A percentile compares a stretch with the other conserved stretches of the same genome.
Conservation (phyloP, 2,329 filamentous ascomycete genomes). For the Xylaria arbuscula region DNA sequence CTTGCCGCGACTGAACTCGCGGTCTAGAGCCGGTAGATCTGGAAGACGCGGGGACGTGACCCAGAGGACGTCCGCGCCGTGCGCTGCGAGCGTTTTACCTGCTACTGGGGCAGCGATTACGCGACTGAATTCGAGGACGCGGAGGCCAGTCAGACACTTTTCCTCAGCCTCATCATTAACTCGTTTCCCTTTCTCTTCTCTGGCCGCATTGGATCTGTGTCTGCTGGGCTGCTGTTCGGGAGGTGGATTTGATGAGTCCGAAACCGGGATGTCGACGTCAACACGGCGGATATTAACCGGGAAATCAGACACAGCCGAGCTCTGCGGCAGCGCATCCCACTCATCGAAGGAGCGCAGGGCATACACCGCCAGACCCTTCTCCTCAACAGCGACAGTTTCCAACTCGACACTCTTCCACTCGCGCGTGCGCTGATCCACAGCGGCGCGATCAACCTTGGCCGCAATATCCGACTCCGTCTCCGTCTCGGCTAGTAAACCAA, state of each 20-base stretch:
- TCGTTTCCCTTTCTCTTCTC: too few species aligned
- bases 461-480: not conserved
- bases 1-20: constrained; percentile 53
- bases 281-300: constrained; percentile 59
- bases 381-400: constrained; percentile 56
- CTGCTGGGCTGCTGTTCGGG: constrained; percentile 46
- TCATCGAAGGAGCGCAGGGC: constrained; percentile 61
- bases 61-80: constrained; percentile 56
- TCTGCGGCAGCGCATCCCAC: constrained; percentile 64
- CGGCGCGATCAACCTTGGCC: constrained; percentile 49
- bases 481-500: constrained; percentile 51
- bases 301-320: constrained; percentile 55
- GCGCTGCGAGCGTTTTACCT: constrained; percentile 53
- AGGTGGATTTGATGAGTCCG: not conserved
- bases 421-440: constrained; percentile 53
- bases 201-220: too few species aligned
- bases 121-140: constrained; percentile 50
- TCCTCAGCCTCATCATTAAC: constrained; percentile 43
- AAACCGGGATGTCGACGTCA: constrained; percentile 16
- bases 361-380: constrained; percentile 57
- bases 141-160: constrained; percentile 50
- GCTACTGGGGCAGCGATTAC: constrained; percentile 55
- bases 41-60: constrained; percentile 52
- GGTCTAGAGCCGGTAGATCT: constrained; percentile 51
- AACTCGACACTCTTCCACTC: constrained; percentile 60